These are phyloP conservation scores for Blepharisma japonicum DNA, from an alignment of 73 alveolate species.

Conservation along the genomic window DNA sequence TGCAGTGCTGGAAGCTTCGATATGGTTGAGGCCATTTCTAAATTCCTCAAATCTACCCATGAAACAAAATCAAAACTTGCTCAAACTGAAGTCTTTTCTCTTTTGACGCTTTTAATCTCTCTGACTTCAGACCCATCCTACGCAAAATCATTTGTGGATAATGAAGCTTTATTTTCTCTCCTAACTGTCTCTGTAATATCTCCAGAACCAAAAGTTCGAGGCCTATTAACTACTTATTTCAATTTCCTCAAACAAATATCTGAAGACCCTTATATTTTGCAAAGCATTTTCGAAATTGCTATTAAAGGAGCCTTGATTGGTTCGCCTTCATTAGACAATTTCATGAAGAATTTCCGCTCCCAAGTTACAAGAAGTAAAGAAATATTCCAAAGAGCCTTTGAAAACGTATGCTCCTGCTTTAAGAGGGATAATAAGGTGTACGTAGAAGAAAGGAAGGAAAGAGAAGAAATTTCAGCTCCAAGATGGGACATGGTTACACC, in stretches of 20 bases:
- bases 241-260: constrained; percentile 2
- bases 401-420: neutral
- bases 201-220: neutral
- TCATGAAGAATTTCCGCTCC: neutral
- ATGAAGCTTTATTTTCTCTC: neutral
- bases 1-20: neutral
- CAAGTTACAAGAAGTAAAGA: neutral
- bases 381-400: neutral
- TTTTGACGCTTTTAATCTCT: neutral
- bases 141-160: neutral
- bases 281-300: constrained; percentile 4
- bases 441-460: neutral
- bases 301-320: neutral
- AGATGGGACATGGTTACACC: constrained; percentile 3
- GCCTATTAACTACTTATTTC: neutral
- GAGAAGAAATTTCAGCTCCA: neutral
- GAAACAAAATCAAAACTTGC: neutral
- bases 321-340: neutral
- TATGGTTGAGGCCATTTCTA: neutral
- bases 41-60: neutral
- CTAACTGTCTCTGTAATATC: neutral
- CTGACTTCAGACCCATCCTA: neutral
- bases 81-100: neutral
- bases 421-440: neutral
- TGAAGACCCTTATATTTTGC: constrained; percentile 25